Conservation (phyloP, 2,329 filamentous ascomycete species). For the Xylaria polymorpha region DNA sequence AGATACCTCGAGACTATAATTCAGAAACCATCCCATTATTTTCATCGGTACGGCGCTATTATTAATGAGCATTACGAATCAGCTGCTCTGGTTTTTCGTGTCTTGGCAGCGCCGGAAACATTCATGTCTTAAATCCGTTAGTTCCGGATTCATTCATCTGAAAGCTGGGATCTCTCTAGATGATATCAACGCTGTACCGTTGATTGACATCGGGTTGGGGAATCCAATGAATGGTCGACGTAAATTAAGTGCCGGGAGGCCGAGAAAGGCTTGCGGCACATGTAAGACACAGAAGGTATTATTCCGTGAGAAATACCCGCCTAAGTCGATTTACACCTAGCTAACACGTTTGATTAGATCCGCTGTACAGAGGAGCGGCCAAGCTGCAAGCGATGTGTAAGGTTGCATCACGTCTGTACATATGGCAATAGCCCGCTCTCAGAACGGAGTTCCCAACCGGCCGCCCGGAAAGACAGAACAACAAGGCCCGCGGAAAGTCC, state of each 20-base stretch:
- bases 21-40: background rate
- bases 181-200: background rate
- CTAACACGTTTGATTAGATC: conserved; percentile 16
- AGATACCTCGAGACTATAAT: conserved; percentile 20
- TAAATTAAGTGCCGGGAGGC: conserved; percentile 12
- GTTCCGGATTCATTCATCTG: background rate
- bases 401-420: conserved; percentile 19
- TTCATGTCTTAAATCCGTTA: conserved; percentile 12
- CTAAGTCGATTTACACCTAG: background rate
- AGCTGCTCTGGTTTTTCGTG: background rate
- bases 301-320: background rate
- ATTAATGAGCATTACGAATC: background rate
- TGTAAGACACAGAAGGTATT: conserved; percentile 29
- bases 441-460: background rate
- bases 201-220: too few relatives aligned
- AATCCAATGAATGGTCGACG: conserved; percentile 6
- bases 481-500: background rate
- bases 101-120: background rate
- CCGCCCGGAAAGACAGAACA: background rate
- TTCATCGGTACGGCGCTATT: background rate
- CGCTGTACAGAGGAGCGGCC: conserved; percentile 29
- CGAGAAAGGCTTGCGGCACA: conserved; percentile 23
- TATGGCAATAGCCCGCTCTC: conserved; percentile 8
- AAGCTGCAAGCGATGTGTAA: conserved; percentile 27
- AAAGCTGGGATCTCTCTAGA: background rate